Evolutionary conservation across 768 basidiomycete genomes (phyloP), one percentile per base, ranked within the genome.

Genomic region (Tylopilus sp.): DNA sequence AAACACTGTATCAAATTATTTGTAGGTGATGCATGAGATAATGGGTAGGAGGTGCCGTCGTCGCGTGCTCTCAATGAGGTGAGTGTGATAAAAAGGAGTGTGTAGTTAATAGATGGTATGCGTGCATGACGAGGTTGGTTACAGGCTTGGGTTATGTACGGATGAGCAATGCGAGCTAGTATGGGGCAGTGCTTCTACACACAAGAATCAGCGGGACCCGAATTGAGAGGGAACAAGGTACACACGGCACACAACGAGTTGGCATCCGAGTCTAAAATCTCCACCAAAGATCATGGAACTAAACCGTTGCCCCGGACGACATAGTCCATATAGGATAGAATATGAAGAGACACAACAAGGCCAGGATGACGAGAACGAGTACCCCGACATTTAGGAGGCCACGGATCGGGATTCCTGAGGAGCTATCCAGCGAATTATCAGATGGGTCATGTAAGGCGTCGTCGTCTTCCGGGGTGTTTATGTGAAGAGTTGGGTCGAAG

Each of bases 331-430:
- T 79, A 3, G 95, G 94, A 64, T 90, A 95, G 38, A 84, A 81
- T 45, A 90, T 81, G 68, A 95, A 97, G 8, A 97, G 79, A 33
- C 69, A 69, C 48, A 97, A 68, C 52, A 97, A 69, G 5, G 74
- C 80, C 23, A 69, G 21, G 15, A 89, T 71, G 57, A 97, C 75
- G 18, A 84, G 1, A 31, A 85, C 0, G 22, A 98, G 74, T 44
- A 89, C 79, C 25, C 79, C 70, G 45, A 95, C 66, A 71, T 97
- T 97, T 53, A 79, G 54, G 4, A 90, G 47, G 3, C 85, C 83
- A 30, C 83, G 79, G 47, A 63, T 57, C 52, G 62, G 68, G 47
- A 70, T 65, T 20, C 49, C 58, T 36, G 52, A 67, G 1, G 53
- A 59, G n/a, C 52, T 44, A 41, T 67, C 56, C 43, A 62, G 52